Conservation (phyloP, 1,284 basidiomycete species). For the Chalciporus sp. region DNA sequence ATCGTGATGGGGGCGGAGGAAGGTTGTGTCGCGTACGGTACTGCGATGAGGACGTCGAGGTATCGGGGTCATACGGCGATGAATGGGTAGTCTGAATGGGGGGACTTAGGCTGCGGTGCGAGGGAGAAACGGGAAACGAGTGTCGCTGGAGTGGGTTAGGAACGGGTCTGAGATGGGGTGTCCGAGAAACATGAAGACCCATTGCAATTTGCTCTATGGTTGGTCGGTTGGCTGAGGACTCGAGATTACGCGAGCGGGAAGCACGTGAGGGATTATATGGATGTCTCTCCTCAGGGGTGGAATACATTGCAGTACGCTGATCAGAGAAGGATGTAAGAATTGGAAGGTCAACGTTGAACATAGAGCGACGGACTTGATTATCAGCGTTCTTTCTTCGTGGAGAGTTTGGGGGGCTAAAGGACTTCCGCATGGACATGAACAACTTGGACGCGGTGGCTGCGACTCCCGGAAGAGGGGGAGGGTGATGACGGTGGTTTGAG, state of each 20-base stretch:
- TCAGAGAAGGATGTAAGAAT: slow-evolving; percentile 12
- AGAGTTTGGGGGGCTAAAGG: slow-evolving; percentile 25
- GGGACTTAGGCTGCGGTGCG: slow-evolving; percentile 21
- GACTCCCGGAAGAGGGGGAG: slow-evolving; percentile 13
- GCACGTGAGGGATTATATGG: slow-evolving; percentile 29
- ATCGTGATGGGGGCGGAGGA: slow-evolving; percentile 57
- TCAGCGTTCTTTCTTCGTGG: slow-evolving; percentile 24
- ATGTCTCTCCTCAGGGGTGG: slow-evolving; percentile 52
- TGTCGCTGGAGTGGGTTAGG: slow-evolving; percentile 21
- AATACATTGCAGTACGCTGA: slow-evolving; percentile 48
- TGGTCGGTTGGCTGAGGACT: slow-evolving; percentile 50
- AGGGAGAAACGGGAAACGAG: slow-evolving; percentile 17
- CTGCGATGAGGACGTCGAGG: slow-evolving; percentile 27
- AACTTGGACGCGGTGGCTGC: slow-evolving; percentile 31
- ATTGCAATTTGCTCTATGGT: slow-evolving; percentile 75
- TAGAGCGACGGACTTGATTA: slow-evolving; percentile 17
- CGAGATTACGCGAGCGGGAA: slow-evolving; percentile 44
- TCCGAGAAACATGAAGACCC: slow-evolving; percentile 73
- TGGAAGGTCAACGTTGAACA: neutral
- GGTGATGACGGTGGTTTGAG: neutral
- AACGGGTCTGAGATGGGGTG: slow-evolving; percentile 59
- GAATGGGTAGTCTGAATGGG: slow-evolving; percentile 3
- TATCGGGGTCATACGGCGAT: slow-evolving; percentile 24
- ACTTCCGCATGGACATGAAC: slow-evolving; percentile 34
- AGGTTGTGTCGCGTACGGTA: slow-evolving; percentile 35